phyloP scores from a whole-genome alignment of 164 flowering plant species.

The Vitis rupestris region DNA sequence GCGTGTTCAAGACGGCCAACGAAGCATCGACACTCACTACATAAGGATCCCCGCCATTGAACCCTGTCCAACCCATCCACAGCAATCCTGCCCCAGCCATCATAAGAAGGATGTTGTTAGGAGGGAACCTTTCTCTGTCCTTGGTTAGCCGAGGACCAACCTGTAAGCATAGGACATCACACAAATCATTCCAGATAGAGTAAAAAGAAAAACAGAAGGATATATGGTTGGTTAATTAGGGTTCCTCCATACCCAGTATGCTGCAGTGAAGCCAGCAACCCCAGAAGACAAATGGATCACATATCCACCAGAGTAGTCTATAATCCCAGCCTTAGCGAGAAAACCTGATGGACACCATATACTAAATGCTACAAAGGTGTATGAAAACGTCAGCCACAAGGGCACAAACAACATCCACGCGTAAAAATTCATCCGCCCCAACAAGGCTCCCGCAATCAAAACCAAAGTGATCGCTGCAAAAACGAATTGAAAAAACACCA shows the following conservation, averaged over 20 bases:
- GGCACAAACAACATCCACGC: conserved; percentile 42
- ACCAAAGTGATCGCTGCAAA: conserved; percentile 43
- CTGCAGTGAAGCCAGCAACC: conserved; percentile 38
- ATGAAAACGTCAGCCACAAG: conserved; percentile 38
- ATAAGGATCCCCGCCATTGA: conserved; percentile 33
- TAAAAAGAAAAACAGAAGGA: too few relatives aligned
- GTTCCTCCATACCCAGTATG: conserved; percentile 27
- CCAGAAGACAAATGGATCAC: conserved; percentile 36
- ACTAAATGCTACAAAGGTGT: conserved; percentile 28
- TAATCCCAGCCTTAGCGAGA: conserved; percentile 19
- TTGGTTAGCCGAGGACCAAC: conserved; percentile 35
- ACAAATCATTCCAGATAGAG: too few relatives aligned
- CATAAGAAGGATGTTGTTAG: conserved; percentile 35
- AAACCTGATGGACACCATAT: conserved; percentile 34
- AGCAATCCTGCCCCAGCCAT: conserved; percentile 38
- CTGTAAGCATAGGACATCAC: conserved; percentile 7
- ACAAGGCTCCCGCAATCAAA: conserved; percentile 31
- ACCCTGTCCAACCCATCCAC: conserved; percentile 46
- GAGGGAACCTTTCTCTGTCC: conserved; percentile 31
- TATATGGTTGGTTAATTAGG: too few relatives aligned
- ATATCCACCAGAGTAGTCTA: conserved; percentile 34
- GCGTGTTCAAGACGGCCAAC: conserved; percentile 36
- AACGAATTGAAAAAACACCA: conserved; percentile 44
- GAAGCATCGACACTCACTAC: conserved; percentile 28
- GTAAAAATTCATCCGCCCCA: conserved; percentile 39